Base-by-base conservation (phyloP, 495 filamentous ascomycete genomes). In the Xylaria sp. region DNA sequence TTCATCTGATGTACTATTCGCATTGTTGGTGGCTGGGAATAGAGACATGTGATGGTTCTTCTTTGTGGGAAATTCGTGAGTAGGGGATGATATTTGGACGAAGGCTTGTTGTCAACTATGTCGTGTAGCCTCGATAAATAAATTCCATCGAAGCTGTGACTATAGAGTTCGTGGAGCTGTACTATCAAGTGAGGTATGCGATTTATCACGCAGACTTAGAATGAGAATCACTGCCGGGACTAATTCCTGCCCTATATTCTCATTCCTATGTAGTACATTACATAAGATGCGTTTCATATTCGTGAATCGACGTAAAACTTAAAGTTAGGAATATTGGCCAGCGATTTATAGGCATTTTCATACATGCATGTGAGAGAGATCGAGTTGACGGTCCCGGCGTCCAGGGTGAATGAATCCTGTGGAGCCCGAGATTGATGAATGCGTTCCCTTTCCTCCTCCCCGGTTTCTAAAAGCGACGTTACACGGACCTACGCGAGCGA, bases 41-140 rank as follows among this genome's bases (percentile, higher is more conserved):
- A 58, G 52, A 58, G 9, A 17, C 53, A 67, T 35, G 33, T 26
- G 21, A 40, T 2, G 8, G 29, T 26, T 53, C n/a, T 41, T 19
- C 31, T 31, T 26, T 46, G 19, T 37, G 17, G 63, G 46, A 66
- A 66, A 14, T 37, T 52, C 31, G 46, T 8, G n/a, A 40, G 33
- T 14, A 35, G 40, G 17, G 46, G 66, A 68, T 68, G 66, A 68
- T 68, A 40, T 44, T 61, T 48, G 41, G 67, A 19, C 41, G 12
- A 50, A 46, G 24, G 19, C 26, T 59, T 40, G 65, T 33, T 44
- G 6, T 9, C 37, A 37, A 26, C 19, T 41, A 26, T 14, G 11
- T 53, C 35, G 12, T 29, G 59, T 41, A 43, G 37, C 37, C n/a
- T 62, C 17, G 57, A 59, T 59, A n/a, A 59, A 59, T 59, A 37